Evolutionary conservation across 352 stramenopile species (phyloP), one percentile per base, ranked within the genome.

Genomic region (Pythium brachiatum): DNA sequence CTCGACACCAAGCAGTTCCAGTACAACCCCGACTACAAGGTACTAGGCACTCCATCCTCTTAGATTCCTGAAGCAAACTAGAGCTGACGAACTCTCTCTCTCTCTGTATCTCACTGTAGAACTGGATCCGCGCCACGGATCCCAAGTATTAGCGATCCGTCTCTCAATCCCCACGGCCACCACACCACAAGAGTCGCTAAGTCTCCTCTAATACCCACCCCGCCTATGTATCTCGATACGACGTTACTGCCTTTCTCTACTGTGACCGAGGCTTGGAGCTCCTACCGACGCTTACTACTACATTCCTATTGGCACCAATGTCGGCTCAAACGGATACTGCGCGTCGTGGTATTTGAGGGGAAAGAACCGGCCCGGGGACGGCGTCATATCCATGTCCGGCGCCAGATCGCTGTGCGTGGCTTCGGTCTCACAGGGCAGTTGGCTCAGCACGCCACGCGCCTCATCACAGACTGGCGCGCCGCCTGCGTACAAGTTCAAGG

Each of bases 1-100:
- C 74, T 93, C 26, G 80, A 91, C 44, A 58, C 69, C 44, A 69
- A 69, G 55, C 77, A 93, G 66, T 93, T 93, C 67, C 81, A 90
- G 58, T 93, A 82, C 72, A 87, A 93, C 43, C 81, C 84, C 7
- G 81, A 93, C 72, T 93, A 93, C 75, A 93, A 93, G 78, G 83
- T 93, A 52, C 50, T n/a, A n/a, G n/a, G 59, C 12, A 26, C n/a
- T 26, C n/a, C 44, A n/a, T 23, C 3, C 9, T 15, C 3, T 7
- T 27, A 7, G 18, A 23, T 13, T 4, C 31, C 20, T 51, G 21
- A n/a, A 9, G 29, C 29, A 9, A 9, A 34, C 29, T 5, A 9
- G 29, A 5, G 29, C 29, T 34, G 29, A 34, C 5, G 29, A 9
- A 21, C 3, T 34, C 29, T 34, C 29, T 34, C 29, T 34, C 5